A percentile compares a stretch with the other conserved stretches of the same genome.
phyloP scores from a whole-genome alignment of 768 basidiomycete genomes.

The Paxillus ammoniavirescens region DNA sequence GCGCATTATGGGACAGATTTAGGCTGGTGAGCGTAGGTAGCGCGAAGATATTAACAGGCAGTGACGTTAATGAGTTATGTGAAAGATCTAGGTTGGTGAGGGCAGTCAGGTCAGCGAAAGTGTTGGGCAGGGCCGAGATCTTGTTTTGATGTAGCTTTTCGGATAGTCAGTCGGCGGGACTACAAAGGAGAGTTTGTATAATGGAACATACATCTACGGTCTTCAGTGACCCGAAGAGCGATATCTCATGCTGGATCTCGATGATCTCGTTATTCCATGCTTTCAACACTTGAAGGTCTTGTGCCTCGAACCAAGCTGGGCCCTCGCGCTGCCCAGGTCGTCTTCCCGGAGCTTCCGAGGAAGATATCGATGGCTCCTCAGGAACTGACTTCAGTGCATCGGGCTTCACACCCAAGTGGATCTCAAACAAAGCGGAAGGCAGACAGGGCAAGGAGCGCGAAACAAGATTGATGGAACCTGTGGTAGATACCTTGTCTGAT shows the following conservation, averaged over 20 bases:
- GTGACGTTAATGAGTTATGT: constrained; percentile 59
- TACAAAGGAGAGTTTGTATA: neutral
- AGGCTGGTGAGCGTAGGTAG: constrained; percentile 65
- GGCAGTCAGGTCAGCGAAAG: constrained; percentile 65
- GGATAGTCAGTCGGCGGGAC: neutral
- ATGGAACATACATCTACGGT: constrained; percentile 62
- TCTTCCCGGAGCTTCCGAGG: constrained; percentile 34
- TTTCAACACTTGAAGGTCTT: constrained; percentile 73
- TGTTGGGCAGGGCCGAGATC: constrained; percentile 56
- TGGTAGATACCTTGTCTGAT: constrained; percentile 41
- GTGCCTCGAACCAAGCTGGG: constrained; percentile 79
- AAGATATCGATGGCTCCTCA: constrained; percentile 53
- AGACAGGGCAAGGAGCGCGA: constrained; percentile 71
- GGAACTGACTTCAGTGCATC: constrained; percentile 64
- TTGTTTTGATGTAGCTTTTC: constrained; percentile 74
- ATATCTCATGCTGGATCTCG: constrained; percentile 80
- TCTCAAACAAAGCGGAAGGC: constrained; percentile 75
- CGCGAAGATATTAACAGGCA: constrained; percentile 65
- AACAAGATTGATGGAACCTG: constrained; percentile 75
- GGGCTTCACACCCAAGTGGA: constrained; percentile 75
- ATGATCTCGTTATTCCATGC: constrained; percentile 78
- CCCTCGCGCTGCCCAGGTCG: constrained; percentile 40
- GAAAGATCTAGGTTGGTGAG: constrained; percentile 73
- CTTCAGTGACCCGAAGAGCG: constrained; percentile 81
- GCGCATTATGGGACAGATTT: constrained; percentile 69